A percentile compares a stretch with the other conserved stretches of the same genome.
These are phyloP conservation scores for Pseudocercospora fijiensis DNA, from an alignment of 2,329 filamentous ascomycete species.

Conservation along the genomic window DNA sequence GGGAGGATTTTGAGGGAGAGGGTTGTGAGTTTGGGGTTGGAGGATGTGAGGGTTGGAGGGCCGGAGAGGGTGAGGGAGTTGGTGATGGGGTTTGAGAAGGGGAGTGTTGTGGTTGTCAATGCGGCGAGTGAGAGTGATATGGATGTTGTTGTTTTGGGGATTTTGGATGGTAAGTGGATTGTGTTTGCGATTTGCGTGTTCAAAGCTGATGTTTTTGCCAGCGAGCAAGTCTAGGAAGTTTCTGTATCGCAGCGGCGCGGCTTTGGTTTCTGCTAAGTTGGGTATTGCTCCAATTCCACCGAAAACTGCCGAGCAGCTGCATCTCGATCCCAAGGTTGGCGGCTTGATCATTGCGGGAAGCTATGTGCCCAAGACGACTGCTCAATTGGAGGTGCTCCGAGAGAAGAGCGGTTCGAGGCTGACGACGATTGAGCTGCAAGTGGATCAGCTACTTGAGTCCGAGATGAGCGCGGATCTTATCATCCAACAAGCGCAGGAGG, in stretches of 20 bases:
- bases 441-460: slow-evolving; percentile 49
- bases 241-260: slow-evolving; percentile 50
- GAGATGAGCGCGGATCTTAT: slow-evolving; percentile 40
- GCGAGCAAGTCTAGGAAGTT: slow-evolving; percentile 42
- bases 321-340: slow-evolving; percentile 41
- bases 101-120: slow-evolving; percentile 53
- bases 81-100: slow-evolving; percentile 41
- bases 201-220: neutral
- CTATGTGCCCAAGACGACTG: slow-evolving; percentile 61
- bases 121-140: slow-evolving; percentile 56
- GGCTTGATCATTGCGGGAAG: slow-evolving; percentile 58
- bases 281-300: slow-evolving; percentile 55
- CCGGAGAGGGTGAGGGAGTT: slow-evolving; percentile 45
- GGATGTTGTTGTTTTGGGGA: slow-evolving; percentile 54
- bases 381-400: slow-evolving; percentile 50
- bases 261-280: slow-evolving; percentile 52
- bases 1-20: slow-evolving; percentile 43
- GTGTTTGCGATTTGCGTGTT: neutral
- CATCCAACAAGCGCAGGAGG: slow-evolving; percentile 39
- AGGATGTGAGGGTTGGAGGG: slow-evolving; percentile 52
- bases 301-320: slow-evolving; percentile 49
- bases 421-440: slow-evolving; percentile 50
- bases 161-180: slow-evolving; percentile 43
- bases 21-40: slow-evolving; percentile 48
- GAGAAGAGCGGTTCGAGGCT: slow-evolving; percentile 44